Conservation (phyloP, 257 asterid species). For the Nyctanthes arbortristis region DNA sequence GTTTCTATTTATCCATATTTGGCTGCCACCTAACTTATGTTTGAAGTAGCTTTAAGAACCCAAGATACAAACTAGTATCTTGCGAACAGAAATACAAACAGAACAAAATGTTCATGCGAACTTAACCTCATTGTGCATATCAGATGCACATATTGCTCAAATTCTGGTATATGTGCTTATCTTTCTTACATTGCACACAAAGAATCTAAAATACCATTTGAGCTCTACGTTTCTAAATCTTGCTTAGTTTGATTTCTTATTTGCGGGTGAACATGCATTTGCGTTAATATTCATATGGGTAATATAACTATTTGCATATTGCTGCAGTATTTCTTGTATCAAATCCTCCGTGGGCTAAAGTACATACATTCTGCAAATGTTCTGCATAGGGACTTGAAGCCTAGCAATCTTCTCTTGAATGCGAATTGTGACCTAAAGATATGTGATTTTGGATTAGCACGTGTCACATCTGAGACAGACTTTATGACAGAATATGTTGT, state of each 20-base stretch:
- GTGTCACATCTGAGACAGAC: constrained; percentile 54
- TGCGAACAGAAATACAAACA: not conserved
- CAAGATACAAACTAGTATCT: not conserved
- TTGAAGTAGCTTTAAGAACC: not conserved
- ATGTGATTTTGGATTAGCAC: constrained; percentile 45
- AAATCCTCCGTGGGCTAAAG: constrained; percentile 52
- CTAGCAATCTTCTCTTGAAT: constrained; percentile 57
- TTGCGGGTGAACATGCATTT: not conserved
- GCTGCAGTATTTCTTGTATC: constrained; percentile 59
- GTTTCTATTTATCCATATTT: not conserved
- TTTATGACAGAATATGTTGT: constrained; percentile 62
- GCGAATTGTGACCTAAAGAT: constrained; percentile 29
- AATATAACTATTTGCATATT: not conserved
- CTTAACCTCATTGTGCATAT: not conserved
- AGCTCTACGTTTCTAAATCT: not conserved
- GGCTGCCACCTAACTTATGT: not conserved
- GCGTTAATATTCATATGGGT: not conserved
- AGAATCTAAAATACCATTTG: not conserved
- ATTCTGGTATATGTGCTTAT: not conserved
- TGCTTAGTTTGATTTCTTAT: not conserved
- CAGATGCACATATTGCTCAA: not conserved
- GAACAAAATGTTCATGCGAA: not conserved
- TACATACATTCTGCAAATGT: constrained; percentile 63
- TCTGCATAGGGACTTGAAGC: constrained; percentile 60
- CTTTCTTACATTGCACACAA: not conserved